Base-by-base conservation (phyloP, 371 early-diverging fungal genomes). In the Mucor ambiguus region DNA sequence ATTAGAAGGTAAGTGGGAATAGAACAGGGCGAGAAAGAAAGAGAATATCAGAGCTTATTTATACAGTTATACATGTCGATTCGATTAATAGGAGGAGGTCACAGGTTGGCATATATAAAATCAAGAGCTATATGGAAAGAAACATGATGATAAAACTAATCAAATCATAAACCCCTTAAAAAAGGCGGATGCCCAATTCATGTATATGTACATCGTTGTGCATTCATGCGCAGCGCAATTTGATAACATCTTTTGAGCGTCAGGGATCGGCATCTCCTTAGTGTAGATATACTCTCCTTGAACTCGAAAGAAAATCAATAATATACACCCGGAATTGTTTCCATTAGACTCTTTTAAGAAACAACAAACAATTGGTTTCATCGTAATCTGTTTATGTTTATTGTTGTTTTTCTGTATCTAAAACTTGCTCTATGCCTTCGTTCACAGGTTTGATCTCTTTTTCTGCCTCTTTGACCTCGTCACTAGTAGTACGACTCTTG, bases 351-450 rank as follows among this genome's bases (percentile, higher is more conserved):
- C 24, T 24, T 24, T 49, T 26, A 12, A 49, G 20, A 49, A 49
- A 49, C 49, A 49, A 49, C 49, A 49, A 49, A 49, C 49, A 49
- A 49, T 28, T 4, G 14, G 26, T 49, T 49, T 49, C 49, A 26
- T 24, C 49, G 49, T 12, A 49, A 41, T 41, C 4, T 49, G 11
- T 49, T 35, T 35, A 12, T 49, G 14, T 24, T 49, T 49, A 49
- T 49, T 49, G 26, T 14, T 49, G 18, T 60, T 30, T 24, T 41
- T 48, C 32, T 24, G n/a, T 65, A 43, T 69, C 58, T 16, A 69
- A 60, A 24, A 69, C 69, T 26, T 60, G 64, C 8, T 69, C 64
- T 4, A 60, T 41, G 20, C 60, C 60, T 32, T 64, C 69, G 33
- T 56, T 64, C 16, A 63, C 56, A 35, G 64, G 64, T 28, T 60